A percentile compares a stretch with the other conserved stretches of the same genome.
phyloP scores from a whole-genome alignment of 352 stramenopile species.

The Pilasporangium apinafurcum region DNA sequence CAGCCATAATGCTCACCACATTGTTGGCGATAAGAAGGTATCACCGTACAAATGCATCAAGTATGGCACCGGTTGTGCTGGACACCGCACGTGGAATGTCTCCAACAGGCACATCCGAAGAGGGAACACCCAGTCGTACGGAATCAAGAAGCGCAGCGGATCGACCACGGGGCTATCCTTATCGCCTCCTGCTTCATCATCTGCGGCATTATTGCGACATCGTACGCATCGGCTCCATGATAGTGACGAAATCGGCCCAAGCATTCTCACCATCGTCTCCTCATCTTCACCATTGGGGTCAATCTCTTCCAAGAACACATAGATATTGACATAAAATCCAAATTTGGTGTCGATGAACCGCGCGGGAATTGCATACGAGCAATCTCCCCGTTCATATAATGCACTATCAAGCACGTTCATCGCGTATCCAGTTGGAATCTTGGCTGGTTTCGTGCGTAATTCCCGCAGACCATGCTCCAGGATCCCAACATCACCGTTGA shows the following conservation, averaged over 20 bases:
- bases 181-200: slow-evolving; percentile 10
- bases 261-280: slow-evolving; percentile 15
- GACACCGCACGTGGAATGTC: slow-evolving; percentile 38
- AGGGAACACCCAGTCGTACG: slow-evolving; percentile 49
- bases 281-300: slow-evolving; percentile 18
- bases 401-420: slow-evolving; percentile 36
- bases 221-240: slow-evolving; percentile 26
- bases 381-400: slow-evolving; percentile 19
- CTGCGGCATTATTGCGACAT: slow-evolving; percentile 15
- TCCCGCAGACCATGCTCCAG: slow-evolving; percentile 2
- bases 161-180: no score
- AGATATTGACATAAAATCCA: slow-evolving; percentile 48
- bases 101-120: slow-evolving; percentile 29
- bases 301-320: slow-evolving; percentile 32
- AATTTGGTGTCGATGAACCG: slow-evolving; percentile 40
- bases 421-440: slow-evolving; percentile 28
- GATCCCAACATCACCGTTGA: slow-evolving; percentile 40
- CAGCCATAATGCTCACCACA: slow-evolving; percentile 13
- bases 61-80: slow-evolving; percentile 29
- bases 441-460: slow-evolving; percentile 9
- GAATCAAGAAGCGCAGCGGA: slow-evolving; percentile 35
- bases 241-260: slow-evolving; percentile 24
- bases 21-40: slow-evolving; percentile 23
- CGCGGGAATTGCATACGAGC: slow-evolving; percentile 14
- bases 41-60: slow-evolving; percentile 53